These are phyloP conservation scores for Populus deltoides DNA, from an alignment of 345 rosid species.

Conservation along the genomic window DNA sequence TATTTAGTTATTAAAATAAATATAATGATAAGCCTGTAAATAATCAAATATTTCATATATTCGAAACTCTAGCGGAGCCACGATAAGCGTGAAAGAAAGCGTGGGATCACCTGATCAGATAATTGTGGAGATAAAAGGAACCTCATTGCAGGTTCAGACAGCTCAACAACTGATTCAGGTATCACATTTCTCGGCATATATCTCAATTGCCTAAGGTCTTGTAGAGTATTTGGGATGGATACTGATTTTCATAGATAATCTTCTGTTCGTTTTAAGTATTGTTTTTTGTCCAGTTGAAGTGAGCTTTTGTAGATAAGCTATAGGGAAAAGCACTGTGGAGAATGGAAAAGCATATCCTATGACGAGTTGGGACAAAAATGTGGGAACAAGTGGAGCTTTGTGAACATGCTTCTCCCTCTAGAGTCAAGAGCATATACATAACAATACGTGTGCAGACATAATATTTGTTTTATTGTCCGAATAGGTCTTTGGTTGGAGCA, in stretches of 20 bases:
- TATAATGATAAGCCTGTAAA: no score
- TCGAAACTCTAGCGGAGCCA: conserved; percentile 68
- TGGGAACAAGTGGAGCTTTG: no score
- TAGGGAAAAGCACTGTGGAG: no score
- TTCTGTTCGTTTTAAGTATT: background rate
- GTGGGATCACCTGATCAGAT: conserved; percentile 61
- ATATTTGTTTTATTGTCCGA: no score
- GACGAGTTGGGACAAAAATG: no score
- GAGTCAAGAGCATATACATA: no score
- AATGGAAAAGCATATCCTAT: no score
- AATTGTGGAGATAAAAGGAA: conserved; percentile 80
- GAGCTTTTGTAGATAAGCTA: background rate
- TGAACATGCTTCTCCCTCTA: no score
- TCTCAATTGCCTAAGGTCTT: background rate
- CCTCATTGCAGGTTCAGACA: conserved; percentile 63
- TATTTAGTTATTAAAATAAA: no score
- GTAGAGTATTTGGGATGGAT: background rate
- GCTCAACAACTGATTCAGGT: conserved; percentile 82
- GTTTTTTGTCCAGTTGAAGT: no score
- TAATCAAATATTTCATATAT: conserved; percentile 57
- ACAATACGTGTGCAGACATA: no score
- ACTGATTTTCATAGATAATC: background rate
- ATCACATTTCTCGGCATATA: conserved; percentile 7
- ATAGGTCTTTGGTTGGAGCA: no score
- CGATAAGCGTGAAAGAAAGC: conserved; percentile 68